Evolutionary conservation across 805 yeast species (phyloP), one percentile per base, ranked within the genome.

Genomic region (Saturnispora besseyi): DNA sequence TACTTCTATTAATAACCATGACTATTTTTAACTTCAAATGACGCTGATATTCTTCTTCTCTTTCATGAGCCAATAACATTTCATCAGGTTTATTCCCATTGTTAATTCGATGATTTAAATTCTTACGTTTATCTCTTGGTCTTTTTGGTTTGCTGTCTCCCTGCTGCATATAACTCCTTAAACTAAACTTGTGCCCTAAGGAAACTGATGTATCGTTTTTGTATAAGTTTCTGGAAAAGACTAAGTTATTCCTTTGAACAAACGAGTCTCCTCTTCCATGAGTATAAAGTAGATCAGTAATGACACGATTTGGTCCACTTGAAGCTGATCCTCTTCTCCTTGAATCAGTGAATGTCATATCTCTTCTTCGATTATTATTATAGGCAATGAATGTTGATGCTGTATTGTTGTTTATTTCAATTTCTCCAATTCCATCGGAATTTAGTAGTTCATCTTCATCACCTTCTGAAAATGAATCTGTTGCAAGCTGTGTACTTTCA

Each of bases 241-340:
- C 61, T 3, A 54, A 51, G 1, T 58, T 57, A 21, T 58, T 54
- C 37, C 63, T 57, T 43, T 56, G 63, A 30, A 58, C 59, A 44
- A 58, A 61, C 28, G 59, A 32, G 41, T 60, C 59, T 15, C 63
- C 51, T 31, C 58, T 61, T 38, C 30, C 46, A 29, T 26, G 22
- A 34, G 24, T 42, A 18, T 60, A 64, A 9, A 65, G 55, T 33
- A 65, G 47, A 34, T 61, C 58, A 32, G 63, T 61, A 32, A 64
- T 55, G 40, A 66, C 53, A 29, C 61, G 50, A n/a, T 67, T 62
- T 34, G 67, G 56, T 5, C 65, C 66, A 44, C 62, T 63, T 8
- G 65, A 58, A 5, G 62, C 55, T 34, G 58, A 60, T 34, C 59
- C 18, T 36, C 57, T 34, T 58, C 59, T 18, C 15, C 57, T 34